phyloP scores from a whole-genome alignment of 2,329 filamentous ascomycete species.

The Rhynchosporium agropyri region DNA sequence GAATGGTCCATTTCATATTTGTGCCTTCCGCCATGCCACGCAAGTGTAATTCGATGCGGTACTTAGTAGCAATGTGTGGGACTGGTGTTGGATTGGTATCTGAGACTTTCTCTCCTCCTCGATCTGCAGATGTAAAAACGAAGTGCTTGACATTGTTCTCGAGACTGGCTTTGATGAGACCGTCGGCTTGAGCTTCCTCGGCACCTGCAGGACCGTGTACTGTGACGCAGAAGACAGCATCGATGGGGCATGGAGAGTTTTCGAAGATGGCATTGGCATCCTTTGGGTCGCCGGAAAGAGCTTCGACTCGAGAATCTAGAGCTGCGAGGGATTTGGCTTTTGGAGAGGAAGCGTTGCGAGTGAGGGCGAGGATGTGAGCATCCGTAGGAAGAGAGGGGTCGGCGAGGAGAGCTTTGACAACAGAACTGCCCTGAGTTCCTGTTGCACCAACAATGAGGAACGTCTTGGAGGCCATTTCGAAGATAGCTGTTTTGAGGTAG shows the following conservation, averaged over 20 bases:
- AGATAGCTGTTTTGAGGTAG: constrained; percentile 11
- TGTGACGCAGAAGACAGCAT: constrained; percentile 57
- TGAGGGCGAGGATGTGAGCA: constrained; percentile 50
- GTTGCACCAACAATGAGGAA: constrained; percentile 44
- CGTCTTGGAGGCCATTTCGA: constrained; percentile 41
- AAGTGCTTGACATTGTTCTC: constrained; percentile 59
- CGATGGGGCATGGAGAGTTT: constrained; percentile 48
- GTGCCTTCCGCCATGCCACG: constrained; percentile 43
- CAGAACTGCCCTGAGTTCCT: constrained; percentile 44
- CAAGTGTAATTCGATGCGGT: constrained; percentile 63
- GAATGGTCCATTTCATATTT: constrained; percentile 57
- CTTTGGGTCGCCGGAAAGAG: constrained; percentile 57
- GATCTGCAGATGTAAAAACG: constrained; percentile 66
- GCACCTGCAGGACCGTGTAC: constrained; percentile 35
- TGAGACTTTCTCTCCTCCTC: constrained; percentile 55
- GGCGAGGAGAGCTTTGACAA: constrained; percentile 45
- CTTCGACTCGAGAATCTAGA: constrained; percentile 49
- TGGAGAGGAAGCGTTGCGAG: constrained; percentile 55
- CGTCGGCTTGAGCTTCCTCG: constrained; percentile 59
- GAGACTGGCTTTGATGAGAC: constrained; percentile 59
- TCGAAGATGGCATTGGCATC: constrained; percentile 51
- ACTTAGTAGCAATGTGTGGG: constrained; percentile 65
- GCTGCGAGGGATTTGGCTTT: constrained; percentile 49
- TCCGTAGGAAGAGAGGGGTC: constrained; percentile 26
- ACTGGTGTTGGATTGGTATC: constrained; percentile 57